Evolutionary conservation across 352 stramenopile genomes (phyloP), one percentile per base, ranked within the genome.

Genomic region (Pythium pectinolyticum): DNA sequence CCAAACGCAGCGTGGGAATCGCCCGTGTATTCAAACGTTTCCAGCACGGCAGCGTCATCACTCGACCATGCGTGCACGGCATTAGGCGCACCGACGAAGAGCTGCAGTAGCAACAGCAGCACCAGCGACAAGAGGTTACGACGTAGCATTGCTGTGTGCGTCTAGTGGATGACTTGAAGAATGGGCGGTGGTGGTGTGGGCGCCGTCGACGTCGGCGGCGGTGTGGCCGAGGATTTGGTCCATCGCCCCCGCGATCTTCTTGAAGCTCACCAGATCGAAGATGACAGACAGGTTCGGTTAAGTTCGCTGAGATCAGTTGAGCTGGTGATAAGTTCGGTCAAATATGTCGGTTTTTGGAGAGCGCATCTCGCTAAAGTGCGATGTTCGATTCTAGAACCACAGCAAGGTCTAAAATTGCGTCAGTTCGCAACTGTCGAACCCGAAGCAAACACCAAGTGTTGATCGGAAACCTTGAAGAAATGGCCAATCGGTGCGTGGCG

Each of bases 1-100:
- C 83, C 83, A 59, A 92, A 90, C 24, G 80, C 79, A 20, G 63
- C 77, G 70, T 92, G 83, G 24, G 83, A 92, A 15, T 75, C 63
- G n/a, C 81, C 77, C 24, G 65, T 58, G 59, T 78, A 92, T 31
- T 80, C 58, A 40, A 92, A 88, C 10, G 72, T 52, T 24, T 84
- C 67, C 8, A 87, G 68, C 27, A 65, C 71, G 17, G 57, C 39
- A 19, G 61, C 57, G 45, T 67, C 51, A 7, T 63, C 39, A 19
- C 25, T 22, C 3, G 57, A 51, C 66, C 66, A 68, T 28, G 59
- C 66, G 40, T 9, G 51, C 8, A 40, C 19, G 6, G 11, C 39
- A 9, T 24, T 12, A 15, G 63, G 61, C 61, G 53, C 43, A n/a
- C n/a, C n/a, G n/a, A n/a, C n/a, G n/a, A n/a, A n/a, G 12, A 58